Base-by-base conservation (phyloP, 805 yeast genomes). In the Maudiozyma saulgeensis region DNA sequence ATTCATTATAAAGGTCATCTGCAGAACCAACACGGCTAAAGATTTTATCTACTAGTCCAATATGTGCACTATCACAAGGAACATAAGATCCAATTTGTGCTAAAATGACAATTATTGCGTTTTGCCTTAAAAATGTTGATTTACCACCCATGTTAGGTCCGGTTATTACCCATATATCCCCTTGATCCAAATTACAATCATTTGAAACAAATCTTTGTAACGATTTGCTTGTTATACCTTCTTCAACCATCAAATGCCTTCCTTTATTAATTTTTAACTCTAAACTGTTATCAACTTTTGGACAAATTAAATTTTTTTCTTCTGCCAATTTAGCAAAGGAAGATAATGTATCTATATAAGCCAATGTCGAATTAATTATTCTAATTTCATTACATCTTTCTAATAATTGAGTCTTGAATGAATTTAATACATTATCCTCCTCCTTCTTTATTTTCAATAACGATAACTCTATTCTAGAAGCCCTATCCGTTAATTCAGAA, bases 141-240 rank as follows among this genome's bases (percentile, higher is more conserved):
- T 85, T 85, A 7, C 93, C 93, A 6, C 91, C 91, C 91, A 84
- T 84, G 60, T 87, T 87, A 0, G 96, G 96, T 0, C 96, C 96
- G 0, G 95, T 84, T n/a, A 87, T 78, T 16, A 87, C 72, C 71
- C 86, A 76, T 2, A 77, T 59, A 5, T 66, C 54, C 41, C 65
- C 53, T 7, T 56, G 48, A 2, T 51, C 41, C 32, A 68, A 37
- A 4, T 41, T n/a, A 51, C 70, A 66, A 46, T 64, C 67, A 52
- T 68, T 68, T 11, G 57, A 51, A 5, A 61, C 59, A 51, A 68
- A 69, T 9, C 52, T 54, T 45, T 61, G 65, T 32, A 64, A 53
- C 1, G 82, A 78, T 23, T 68, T 67, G 1, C 68, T 62, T 43
- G 68, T 73, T 48, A 86, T 68, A 1, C 87, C 87, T 34, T 81